A percentile compares a stretch with the other conserved stretches of the same genome.
These are phyloP conservation scores for Beauveria medogensis DNA, from an alignment of 2,329 filamentous ascomycete species.

Conservation along the genomic window DNA sequence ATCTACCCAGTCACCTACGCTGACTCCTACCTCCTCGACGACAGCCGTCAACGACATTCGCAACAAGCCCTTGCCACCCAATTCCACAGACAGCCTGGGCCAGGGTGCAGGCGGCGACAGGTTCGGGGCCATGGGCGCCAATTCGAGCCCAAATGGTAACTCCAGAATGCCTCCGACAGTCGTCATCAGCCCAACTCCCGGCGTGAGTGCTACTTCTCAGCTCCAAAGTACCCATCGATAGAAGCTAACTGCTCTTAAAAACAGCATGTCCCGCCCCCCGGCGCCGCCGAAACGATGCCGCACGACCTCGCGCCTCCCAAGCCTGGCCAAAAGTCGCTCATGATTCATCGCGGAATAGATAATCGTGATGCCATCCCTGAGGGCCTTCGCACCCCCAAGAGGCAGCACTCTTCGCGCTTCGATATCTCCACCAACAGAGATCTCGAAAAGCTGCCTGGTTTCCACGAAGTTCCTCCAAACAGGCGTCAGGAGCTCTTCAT, in stretches of 20 bases:
- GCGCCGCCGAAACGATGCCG: conserved; percentile 94
- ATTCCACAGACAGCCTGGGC: conserved; percentile 34
- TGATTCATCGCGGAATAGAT: conserved; percentile 76
- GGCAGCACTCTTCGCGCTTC: conserved; percentile 95
- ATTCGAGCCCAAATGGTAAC: conserved; percentile 30
- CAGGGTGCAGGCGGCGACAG: conserved; percentile 31
- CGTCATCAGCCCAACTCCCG: conserved; percentile 88
- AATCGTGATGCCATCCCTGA: conserved; percentile 90
- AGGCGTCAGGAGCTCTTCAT: conserved; percentile 95
- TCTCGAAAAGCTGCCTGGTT: conserved; percentile 92
- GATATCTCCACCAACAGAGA: conserved; percentile 96
- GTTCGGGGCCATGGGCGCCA: conserved; percentile 29
- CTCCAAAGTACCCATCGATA: neutral
- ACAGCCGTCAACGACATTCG: conserved; percentile 78
- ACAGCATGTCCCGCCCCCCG: conserved; percentile 85
- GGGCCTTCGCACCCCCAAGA: conserved; percentile 87
- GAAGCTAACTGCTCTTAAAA: neutral
- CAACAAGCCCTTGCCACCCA: conserved; percentile 67
- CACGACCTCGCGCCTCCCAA: conserved; percentile 93
- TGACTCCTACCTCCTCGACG: conserved; percentile 82
- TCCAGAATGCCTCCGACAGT: conserved; percentile 68
- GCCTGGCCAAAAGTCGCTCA: conserved; percentile 77
- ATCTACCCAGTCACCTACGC: conserved; percentile 50
- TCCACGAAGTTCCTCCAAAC: conserved; percentile 94
- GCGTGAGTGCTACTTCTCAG: conserved; percentile 47